Evolutionary conservation across 805 yeast species (phyloP).

Genomic region (Ogataea kodamae): DNA sequence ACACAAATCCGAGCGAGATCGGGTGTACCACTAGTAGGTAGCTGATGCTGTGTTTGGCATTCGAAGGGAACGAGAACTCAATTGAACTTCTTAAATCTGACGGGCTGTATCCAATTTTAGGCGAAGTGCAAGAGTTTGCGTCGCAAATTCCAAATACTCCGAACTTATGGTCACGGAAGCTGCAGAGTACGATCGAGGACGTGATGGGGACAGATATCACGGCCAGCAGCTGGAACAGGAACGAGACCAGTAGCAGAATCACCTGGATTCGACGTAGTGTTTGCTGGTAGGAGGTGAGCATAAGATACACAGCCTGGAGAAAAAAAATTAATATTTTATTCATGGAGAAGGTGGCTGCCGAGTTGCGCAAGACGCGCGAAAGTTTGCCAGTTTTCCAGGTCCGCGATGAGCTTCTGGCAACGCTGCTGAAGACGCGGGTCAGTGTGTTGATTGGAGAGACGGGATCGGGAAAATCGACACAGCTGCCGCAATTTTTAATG

Average conservation of each 20-base stretch:
- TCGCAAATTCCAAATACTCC: slow-evolving; percentile 73
- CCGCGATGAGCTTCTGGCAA: slow-evolving; percentile 55
- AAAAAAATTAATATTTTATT: no score
- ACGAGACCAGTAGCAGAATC: slow-evolving; percentile 42
- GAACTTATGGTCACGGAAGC: slow-evolving; percentile 47
- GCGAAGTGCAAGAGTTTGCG: slow-evolving; percentile 36
- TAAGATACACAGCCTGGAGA: slow-evolving; percentile 8
- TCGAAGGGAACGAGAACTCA: slow-evolving; percentile 52
- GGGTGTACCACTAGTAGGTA: slow-evolving; percentile 65
- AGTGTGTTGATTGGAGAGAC: slow-evolving; percentile 92
- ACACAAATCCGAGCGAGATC: slow-evolving; percentile 54
- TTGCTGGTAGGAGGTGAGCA: slow-evolving; percentile 14
- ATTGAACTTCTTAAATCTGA: slow-evolving; percentile 32
- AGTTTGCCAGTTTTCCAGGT: slow-evolving; percentile 75
- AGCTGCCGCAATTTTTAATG: slow-evolving; percentile 88
- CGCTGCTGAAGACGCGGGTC: slow-evolving; percentile 56
- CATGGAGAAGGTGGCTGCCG: slow-evolving; percentile 39
- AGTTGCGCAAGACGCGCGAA: slow-evolving; percentile 49
- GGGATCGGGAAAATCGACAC: slow-evolving; percentile 92
- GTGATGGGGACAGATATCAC: slow-evolving; percentile 62
- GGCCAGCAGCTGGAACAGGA: slow-evolving; percentile 56
- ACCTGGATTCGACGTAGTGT: slow-evolving; percentile 22
- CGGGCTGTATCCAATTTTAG: slow-evolving; percentile 42
- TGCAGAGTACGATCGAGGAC: slow-evolving; percentile 43
- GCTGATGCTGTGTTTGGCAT: slow-evolving; percentile 56